phyloP scores from a whole-genome alignment of 768 basidiomycete species.

The Boletus sp. region DNA sequence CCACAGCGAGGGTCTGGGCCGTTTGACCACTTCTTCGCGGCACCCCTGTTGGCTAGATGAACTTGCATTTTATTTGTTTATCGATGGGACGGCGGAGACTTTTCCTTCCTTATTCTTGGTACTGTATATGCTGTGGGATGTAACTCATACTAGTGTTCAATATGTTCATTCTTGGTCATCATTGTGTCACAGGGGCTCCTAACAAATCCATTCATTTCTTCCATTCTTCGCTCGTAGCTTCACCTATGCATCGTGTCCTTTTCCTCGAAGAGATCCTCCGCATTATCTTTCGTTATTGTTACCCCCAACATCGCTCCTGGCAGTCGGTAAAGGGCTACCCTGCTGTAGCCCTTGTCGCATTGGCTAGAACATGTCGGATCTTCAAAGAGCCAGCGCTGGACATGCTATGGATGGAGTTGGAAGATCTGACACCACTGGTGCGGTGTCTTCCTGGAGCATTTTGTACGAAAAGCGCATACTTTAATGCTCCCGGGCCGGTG shows the following conservation, averaged over 20 bases:
- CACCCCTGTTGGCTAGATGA: constrained; percentile 2
- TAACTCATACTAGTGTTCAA: constrained; percentile 13
- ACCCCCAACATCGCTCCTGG: too few species aligned
- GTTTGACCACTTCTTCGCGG: constrained; percentile 50
- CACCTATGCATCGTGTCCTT: too few species aligned
- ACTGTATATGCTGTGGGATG: too few species aligned
- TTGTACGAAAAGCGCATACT: too few species aligned
- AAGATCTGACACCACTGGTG: not conserved
- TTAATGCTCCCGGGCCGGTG: too few species aligned
- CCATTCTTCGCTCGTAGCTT: too few species aligned
- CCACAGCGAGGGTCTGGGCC: constrained; percentile 20
- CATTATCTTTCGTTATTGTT: not conserved
- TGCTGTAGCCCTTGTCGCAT: not conserved
- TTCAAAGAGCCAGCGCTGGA: not conserved
- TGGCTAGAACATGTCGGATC: not conserved
- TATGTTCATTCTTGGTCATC: constrained; percentile 10
- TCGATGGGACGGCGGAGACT: not conserved
- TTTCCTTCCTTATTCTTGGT: not conserved
- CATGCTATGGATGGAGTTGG: not conserved
- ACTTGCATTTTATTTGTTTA: not conserved
- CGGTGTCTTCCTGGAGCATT: not conserved
- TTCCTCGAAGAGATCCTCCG: not conserved
- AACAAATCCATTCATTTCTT: too few species aligned
- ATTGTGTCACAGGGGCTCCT: constrained; percentile 3
- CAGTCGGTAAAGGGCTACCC: not conserved